Conservation (phyloP, 352 stramenopile genomes). For the Blastocystis sp. region DNA sequence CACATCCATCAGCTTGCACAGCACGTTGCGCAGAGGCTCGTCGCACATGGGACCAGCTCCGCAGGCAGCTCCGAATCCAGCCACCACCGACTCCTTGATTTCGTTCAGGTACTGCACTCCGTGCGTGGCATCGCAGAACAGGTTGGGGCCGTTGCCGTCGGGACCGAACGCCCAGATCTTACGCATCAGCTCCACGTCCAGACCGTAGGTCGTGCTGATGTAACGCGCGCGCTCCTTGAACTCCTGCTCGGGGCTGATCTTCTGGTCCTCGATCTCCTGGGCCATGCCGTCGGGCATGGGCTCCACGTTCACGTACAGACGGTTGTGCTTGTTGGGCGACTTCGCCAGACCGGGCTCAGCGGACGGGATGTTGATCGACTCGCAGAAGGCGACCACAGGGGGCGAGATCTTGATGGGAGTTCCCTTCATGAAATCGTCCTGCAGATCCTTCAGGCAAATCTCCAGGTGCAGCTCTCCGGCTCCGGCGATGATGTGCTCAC, state of each 20-base stretch:
- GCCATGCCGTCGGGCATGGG: conserved; percentile 82
- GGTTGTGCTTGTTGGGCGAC: conserved; percentile 99
- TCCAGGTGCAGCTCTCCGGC: conserved; percentile 97
- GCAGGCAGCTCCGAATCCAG: conserved; percentile 94
- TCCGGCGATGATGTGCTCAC: conserved; percentile 98
- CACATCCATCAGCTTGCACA: conserved; percentile 95
- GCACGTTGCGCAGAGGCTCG: conserved; percentile 86
- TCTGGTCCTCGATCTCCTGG: conserved; percentile 88
- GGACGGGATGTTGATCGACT: conserved; percentile 87
- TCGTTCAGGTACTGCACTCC: conserved; percentile 97
- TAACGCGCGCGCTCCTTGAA: conserved; percentile 86
- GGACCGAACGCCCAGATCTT: conserved; percentile 99
- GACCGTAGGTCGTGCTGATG: conserved; percentile 85
- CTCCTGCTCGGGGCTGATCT: conserved; percentile 79
- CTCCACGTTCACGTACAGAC: conserved; percentile 86
- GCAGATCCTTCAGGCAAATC: conserved; percentile 99
- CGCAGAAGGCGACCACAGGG: conserved; percentile 95
- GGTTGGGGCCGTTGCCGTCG: conserved; percentile 90
- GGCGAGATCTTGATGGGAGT: conserved; percentile 86
- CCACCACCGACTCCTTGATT: conserved; percentile 97
- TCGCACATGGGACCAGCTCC: conserved; percentile 92
- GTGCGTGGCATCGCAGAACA: conserved; percentile 95
- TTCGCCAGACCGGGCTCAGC: conserved; percentile 88
- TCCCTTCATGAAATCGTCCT: conserved; percentile 98
- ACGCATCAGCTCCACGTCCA: conserved; percentile 80